phyloP scores from a whole-genome alignment of 2,329 filamentous ascomycete genomes.

The Emergomyces pasteurianus region DNA sequence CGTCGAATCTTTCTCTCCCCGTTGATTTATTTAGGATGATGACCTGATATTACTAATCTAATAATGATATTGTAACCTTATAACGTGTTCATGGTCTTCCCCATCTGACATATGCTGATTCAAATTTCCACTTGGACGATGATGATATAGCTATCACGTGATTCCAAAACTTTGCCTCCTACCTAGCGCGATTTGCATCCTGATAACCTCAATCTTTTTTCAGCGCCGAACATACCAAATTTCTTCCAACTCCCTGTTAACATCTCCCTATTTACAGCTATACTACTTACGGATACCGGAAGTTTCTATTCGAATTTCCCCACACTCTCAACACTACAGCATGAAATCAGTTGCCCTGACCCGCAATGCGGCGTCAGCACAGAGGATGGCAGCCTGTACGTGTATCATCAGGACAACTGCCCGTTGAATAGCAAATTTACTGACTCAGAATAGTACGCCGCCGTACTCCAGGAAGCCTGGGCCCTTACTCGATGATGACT shows the following conservation, averaged over 20 bases:
- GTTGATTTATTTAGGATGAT: neutral
- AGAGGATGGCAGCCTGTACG: conserved; percentile 3
- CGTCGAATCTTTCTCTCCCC: neutral
- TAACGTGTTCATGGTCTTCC: neutral
- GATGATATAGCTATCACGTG: neutral
- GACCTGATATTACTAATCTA: neutral
- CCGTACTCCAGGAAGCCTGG: conserved; percentile 21
- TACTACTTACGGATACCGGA: neutral
- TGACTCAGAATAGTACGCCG: conserved; percentile 17
- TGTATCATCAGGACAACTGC: conserved; percentile 1
- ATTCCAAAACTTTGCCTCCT: neutral
- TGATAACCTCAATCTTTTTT: neutral
- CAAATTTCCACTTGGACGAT: neutral
- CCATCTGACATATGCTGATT: neutral
- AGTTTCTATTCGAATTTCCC: neutral
- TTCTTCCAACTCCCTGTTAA: neutral
- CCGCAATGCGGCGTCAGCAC: conserved; percentile 18
- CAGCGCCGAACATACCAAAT: neutral
- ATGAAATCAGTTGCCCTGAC: conserved; percentile 29
- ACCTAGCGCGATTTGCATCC: neutral
- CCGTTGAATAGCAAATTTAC: neutral
- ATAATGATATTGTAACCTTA: neutral
- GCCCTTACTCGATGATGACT: conserved; percentile 22
- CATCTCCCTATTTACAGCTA: too few relatives aligned
- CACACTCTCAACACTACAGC: conserved; percentile 6